phyloP scores from a whole-genome alignment of 148 eudicot genomes.

The Suaeda aralocaspica region DNA sequence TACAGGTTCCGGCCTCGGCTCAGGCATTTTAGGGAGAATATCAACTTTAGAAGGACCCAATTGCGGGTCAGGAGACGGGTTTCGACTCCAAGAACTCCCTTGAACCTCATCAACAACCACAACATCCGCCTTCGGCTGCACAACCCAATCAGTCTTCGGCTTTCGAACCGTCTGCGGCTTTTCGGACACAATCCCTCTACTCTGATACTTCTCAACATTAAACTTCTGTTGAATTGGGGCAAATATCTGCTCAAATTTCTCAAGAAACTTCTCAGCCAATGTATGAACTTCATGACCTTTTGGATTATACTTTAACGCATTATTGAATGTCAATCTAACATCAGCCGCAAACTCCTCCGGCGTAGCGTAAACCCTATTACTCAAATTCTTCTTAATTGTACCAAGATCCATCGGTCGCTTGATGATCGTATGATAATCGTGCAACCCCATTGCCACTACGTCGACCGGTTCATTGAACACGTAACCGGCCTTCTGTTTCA shows the following conservation, averaged over 20 bases:
- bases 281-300: constrained; percentile 60
- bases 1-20: background rate
- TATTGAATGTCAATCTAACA: constrained; percentile 64
- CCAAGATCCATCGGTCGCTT: constrained; percentile 65
- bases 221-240: background rate
- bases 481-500: constrained; percentile 36
- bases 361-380: constrained; percentile 30
- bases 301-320: constrained; percentile 73
- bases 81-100: constrained; percentile 57
- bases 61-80: constrained; percentile 33
- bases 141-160: too few species aligned
- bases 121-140: constrained; percentile 7
- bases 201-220: background rate
- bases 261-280: constrained; percentile 46
- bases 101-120: constrained; percentile 32
- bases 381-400: constrained; percentile 38
- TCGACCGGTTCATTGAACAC: constrained; percentile 51
- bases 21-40: constrained; percentile 17
- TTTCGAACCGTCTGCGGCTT: too few species aligned
- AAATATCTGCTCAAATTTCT: constrained; percentile 52
- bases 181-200: too few species aligned
- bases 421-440: constrained; percentile 43
- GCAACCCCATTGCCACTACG: constrained; percentile 27
- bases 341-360: constrained; percentile 65
- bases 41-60: constrained; percentile 26